Conservation (phyloP, 2,329 filamentous ascomycete species). For the Aspergillus glaucus region DNA sequence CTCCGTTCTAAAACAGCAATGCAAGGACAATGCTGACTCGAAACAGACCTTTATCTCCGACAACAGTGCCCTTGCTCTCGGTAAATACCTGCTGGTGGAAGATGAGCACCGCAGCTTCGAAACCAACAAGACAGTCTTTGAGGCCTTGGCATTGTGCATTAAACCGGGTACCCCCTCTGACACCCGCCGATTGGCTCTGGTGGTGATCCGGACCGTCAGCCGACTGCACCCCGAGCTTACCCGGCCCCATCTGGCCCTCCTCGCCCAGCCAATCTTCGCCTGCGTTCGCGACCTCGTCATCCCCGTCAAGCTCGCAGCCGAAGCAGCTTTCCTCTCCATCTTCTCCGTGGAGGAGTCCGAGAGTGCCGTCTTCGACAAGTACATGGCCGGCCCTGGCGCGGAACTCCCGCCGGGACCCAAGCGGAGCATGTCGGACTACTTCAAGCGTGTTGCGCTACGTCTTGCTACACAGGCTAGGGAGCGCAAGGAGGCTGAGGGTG, state of each 20-base stretch:
- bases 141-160: conserved; percentile 67
- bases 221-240: conserved; percentile 73
- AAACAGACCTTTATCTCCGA: conserved; percentile 72
- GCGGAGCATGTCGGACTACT: conserved; percentile 93
- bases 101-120: conserved; percentile 59
- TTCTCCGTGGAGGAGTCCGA: conserved; percentile 90
- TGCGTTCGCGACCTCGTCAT: conserved; percentile 88
- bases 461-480: conserved; percentile 83
- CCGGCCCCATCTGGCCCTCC: conserved; percentile 69
- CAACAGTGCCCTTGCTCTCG: conserved; percentile 81
- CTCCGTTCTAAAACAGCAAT: neutral
- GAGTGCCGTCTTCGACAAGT: conserved; percentile 80
- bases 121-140: conserved; percentile 70
- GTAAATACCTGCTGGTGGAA: conserved; percentile 75
- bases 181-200: conserved; percentile 76
- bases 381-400: conserved; percentile 63
- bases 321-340: conserved; percentile 85
- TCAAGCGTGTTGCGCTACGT: conserved; percentile 82
- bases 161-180: conserved; percentile 73
- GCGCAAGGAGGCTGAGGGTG: conserved; percentile 84
- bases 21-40: conserved; percentile 10
- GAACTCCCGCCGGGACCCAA: conserved; percentile 66
- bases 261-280: conserved; percentile 81
- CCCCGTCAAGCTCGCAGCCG: conserved; percentile 88
- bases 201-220: conserved; percentile 78